A percentile compares a stretch with the other conserved stretches of the same genome.
Evolutionary conservation across 2,329 filamentous ascomycete species (phyloP).

Genomic region (Botrytis squamosa): DNA sequence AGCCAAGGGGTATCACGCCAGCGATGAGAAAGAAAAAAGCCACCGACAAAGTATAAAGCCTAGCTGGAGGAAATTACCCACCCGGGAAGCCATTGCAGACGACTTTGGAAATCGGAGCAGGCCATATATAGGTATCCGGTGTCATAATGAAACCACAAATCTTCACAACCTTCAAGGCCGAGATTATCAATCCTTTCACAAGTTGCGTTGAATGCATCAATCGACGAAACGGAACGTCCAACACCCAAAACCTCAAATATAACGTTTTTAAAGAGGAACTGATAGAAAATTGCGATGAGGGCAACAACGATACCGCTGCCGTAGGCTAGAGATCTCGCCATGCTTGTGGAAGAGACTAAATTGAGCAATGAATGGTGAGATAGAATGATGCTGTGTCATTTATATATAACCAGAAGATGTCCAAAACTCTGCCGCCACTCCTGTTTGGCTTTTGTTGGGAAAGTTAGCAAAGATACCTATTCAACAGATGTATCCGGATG

Average conservation of each 20-base stretch:
- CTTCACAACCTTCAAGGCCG: constrained; percentile 36
- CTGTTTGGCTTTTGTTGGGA: not conserved
- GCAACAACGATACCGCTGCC: constrained; percentile 26
- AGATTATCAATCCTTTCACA: constrained; percentile 33
- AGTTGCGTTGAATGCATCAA: constrained; percentile 38
- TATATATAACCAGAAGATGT: not conserved
- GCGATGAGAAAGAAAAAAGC: not conserved
- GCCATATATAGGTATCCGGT: constrained; percentile 36
- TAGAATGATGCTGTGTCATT: not conserved
- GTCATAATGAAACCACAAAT: constrained; percentile 37
- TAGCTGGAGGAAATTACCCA: constrained; percentile 24
- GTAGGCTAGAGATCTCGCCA: constrained; percentile 26
- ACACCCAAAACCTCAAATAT: constrained; percentile 38
- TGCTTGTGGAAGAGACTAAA: not conserved
- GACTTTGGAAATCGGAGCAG: constrained; percentile 32
- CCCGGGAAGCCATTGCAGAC: constrained; percentile 35
- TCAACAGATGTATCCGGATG: too few relatives aligned
- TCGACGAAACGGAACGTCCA: constrained; percentile 36
- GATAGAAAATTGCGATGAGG: constrained; percentile 36
- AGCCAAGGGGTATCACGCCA: not conserved
- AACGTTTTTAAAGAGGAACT: constrained; percentile 37
- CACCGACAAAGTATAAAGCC: not conserved
- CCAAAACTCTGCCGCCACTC: not conserved
- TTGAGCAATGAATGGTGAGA: not conserved
- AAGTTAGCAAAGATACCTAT: too few relatives aligned